These are phyloP conservation scores for Madurella fahalii DNA, from an alignment of 2,329 filamentous ascomycete genomes.

Conservation along the genomic window DNA sequence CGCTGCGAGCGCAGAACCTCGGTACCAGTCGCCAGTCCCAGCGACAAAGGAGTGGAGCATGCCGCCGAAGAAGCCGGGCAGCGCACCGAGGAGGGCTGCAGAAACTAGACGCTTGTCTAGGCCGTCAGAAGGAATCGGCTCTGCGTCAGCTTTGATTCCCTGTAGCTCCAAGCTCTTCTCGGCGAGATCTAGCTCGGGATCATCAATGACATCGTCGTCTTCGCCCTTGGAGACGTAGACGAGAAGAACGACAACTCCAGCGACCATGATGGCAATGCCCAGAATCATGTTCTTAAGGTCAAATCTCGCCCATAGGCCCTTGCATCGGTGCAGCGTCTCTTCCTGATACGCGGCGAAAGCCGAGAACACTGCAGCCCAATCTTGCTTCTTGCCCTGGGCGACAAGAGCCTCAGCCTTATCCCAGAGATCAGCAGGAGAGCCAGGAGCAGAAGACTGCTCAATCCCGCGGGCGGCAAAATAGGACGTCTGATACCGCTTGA, in stretches of 20 bases:
- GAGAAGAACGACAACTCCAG: slow-evolving; percentile 64
- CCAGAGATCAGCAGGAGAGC: slow-evolving; percentile 56
- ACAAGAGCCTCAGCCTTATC: slow-evolving; percentile 40
- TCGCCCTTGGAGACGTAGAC: slow-evolving; percentile 65
- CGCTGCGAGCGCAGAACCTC: slow-evolving; percentile 39
- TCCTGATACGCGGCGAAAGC: slow-evolving; percentile 71
- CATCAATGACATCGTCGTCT: slow-evolving; percentile 51
- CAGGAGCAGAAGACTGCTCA: slow-evolving; percentile 54
- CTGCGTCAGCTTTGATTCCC: slow-evolving; percentile 29
- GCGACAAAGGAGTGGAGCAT: slow-evolving; percentile 31
- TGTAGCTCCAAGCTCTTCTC: slow-evolving; percentile 55
- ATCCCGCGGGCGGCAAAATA: slow-evolving; percentile 73
- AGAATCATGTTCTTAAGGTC: slow-evolving; percentile 81
- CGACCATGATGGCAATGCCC: slow-evolving; percentile 67
- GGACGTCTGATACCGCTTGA: slow-evolving; percentile 80
- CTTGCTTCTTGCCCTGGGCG: slow-evolving; percentile 24
- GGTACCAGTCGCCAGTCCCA: slow-evolving; percentile 38
- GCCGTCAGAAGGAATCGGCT: slow-evolving; percentile 32
- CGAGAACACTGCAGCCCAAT: slow-evolving; percentile 43
- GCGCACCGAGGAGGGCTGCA: slow-evolving; percentile 34
- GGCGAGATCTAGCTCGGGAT: slow-evolving; percentile 55
- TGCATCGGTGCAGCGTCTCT: slow-evolving; percentile 74
- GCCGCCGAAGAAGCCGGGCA: slow-evolving; percentile 34
- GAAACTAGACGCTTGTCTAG: slow-evolving; percentile 38
- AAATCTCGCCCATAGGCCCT: slow-evolving; percentile 86